These are phyloP conservation scores for Taiwanofungus camphoratus DNA, from an alignment of 1,284 basidiomycete genomes.

Conservation along the genomic window DNA sequence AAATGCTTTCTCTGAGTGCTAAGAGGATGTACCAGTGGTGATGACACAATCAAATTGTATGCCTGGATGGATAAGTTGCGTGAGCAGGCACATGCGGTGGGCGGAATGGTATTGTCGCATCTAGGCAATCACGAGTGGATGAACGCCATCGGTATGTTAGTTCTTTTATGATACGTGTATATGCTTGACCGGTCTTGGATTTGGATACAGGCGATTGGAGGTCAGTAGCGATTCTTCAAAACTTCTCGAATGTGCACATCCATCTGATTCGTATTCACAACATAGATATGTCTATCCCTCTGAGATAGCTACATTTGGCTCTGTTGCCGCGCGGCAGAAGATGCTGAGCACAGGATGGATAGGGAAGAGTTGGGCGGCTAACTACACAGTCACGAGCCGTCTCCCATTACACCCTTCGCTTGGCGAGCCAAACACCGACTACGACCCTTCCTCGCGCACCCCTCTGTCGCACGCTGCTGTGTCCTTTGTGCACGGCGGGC, in stretches of 20 bases:
- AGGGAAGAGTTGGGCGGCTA: slow-evolving; percentile 77
- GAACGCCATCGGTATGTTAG: slow-evolving; percentile 71
- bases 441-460: slow-evolving; percentile 38
- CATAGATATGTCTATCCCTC: slow-evolving; percentile 76
- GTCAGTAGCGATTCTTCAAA: slow-evolving; percentile 31
- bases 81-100: slow-evolving; percentile 60
- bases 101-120: slow-evolving; percentile 71
- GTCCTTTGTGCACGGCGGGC: slow-evolving; percentile 85
- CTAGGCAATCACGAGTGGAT: slow-evolving; percentile 92
- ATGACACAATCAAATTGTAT: slow-evolving; percentile 82
- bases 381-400: slow-evolving; percentile 81
- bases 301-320: slow-evolving; percentile 79
- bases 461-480: slow-evolving; percentile 70
- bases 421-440: slow-evolving; percentile 68
- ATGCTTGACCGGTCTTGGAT: slow-evolving; percentile 5
- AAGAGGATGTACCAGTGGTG: slow-evolving; percentile 50
- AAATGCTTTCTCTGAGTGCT: background rate
- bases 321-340: slow-evolving; percentile 62
- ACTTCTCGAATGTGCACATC: background rate
- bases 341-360: slow-evolving; percentile 74
- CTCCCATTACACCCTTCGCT: slow-evolving; percentile 72
- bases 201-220: slow-evolving; percentile 77
- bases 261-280: background rate
- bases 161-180: background rate
- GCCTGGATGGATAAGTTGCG: slow-evolving; percentile 77